These are phyloP conservation scores for Ustilago sp. DNA, from an alignment of 1,284 basidiomycete genomes.

Conservation along the genomic window DNA sequence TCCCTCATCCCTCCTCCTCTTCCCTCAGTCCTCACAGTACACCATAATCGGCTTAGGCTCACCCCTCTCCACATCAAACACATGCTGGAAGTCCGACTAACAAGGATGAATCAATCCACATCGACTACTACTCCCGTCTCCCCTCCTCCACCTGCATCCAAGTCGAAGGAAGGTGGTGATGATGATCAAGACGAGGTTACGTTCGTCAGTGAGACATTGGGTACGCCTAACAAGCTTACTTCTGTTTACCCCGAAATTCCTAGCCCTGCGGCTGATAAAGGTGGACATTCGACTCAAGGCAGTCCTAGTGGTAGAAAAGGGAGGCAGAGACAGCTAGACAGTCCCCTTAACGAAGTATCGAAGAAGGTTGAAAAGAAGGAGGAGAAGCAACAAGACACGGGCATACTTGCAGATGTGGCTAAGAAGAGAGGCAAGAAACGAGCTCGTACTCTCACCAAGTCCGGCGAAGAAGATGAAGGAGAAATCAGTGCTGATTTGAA, in stretches of 20 bases:
- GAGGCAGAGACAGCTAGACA: too few species aligned
- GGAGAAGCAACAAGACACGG: not conserved
- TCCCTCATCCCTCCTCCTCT: not conserved
- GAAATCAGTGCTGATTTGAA: not conserved
- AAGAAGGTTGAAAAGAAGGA: not conserved
- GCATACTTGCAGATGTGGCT: not conserved
- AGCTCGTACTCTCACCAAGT: not conserved
- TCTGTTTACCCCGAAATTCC: not conserved
- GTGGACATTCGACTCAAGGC: not conserved
- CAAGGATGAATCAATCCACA: not conserved
- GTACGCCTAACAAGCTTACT: not conserved
- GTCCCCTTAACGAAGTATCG: not conserved
- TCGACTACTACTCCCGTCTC: constrained; percentile 11
- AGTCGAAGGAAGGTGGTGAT: not conserved
- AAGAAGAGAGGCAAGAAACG: not conserved
- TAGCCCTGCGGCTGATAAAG: not conserved
- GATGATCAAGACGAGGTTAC: constrained; percentile 19
- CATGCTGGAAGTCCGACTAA: not conserved
- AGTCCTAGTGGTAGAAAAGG: not conserved
- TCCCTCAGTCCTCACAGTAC: too few species aligned
- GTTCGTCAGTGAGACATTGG: constrained; percentile 10
- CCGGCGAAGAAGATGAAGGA: not conserved
- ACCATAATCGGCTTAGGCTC: not conserved
- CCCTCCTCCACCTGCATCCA: not conserved
- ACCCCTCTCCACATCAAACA: not conserved